phyloP scores from a whole-genome alignment of 805 yeast species.

The Wickerhamomyces queroliae region DNA sequence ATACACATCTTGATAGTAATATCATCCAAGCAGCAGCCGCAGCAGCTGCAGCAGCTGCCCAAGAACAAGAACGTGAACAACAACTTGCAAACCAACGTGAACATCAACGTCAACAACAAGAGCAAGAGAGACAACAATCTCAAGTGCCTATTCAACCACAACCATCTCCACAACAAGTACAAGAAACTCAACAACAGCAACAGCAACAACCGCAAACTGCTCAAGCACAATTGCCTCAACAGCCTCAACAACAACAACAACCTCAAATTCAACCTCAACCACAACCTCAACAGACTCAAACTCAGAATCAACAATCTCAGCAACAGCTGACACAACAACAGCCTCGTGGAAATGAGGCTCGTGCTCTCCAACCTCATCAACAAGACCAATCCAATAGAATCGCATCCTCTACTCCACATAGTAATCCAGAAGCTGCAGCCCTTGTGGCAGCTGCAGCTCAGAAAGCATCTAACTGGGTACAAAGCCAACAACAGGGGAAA shows the following conservation, averaged over 20 bases:
- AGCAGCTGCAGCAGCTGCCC: conserved; percentile 21
- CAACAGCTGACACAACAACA: background rate
- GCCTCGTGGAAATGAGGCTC: background rate
- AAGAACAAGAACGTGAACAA: conserved; percentile 1
- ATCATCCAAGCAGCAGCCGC: conserved; percentile 18
- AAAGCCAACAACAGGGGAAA: conserved; percentile 17
- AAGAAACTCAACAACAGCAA: conserved; percentile 1
- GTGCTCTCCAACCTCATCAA: background rate
- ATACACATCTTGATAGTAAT: conserved; percentile 18
- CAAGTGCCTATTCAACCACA: background rate
- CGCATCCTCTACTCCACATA: conserved; percentile 3
- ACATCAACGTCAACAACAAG: conserved; percentile 5
- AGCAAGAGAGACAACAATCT: no score
- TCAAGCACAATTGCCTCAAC: conserved; percentile 1
- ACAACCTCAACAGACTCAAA: background rate
- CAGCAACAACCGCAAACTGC: conserved; percentile 1
- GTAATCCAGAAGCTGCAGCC: conserved; percentile 28
- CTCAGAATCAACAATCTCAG: background rate
- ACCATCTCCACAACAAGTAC: background rate
- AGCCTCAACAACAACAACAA: background rate
- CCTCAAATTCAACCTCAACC: conserved; percentile 1
- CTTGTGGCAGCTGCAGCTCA: conserved; percentile 37
- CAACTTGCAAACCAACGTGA: conserved; percentile 2
- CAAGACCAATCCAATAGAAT: background rate
- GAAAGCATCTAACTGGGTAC: conserved; percentile 31